Evolutionary conservation across 2,329 filamentous ascomycete genomes (phyloP), one percentile per base, ranked within the genome.

Genomic region (Pseudogymnoascus sp.): DNA sequence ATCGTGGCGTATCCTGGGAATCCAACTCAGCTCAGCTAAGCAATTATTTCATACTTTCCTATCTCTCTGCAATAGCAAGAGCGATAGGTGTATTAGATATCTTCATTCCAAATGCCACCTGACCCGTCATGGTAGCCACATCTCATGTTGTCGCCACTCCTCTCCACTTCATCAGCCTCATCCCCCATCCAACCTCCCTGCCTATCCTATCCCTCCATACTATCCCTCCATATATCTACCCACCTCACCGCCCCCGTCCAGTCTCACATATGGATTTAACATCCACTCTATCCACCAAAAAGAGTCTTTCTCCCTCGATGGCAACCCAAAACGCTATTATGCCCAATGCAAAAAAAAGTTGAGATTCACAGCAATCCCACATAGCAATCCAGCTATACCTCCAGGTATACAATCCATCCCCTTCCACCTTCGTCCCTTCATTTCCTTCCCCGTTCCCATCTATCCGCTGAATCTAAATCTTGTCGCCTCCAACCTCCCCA

Each of bases 401-500:
- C n/a, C 10, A 4, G 15, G 29, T 29, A 33, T n/a, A 17, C 46
- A 53, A 17, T 53, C 7, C 21, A 26, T 29, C n/a, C 21, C 37
- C 37, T 50, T 10, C 6, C 31, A 15, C 60, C 15, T 13, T 46
- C 60, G 15, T 19, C 33, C 19, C 11, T 2, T 13, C 10, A 42
- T 61, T 7, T 31, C 44, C 23, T 13, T 31, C 11, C 33, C 23
- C 44, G 7, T 26, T 44, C 37, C 21, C 37, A 33, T 31, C 68
- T 68, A 74, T 46, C 71, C 68, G 65, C 68, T 70, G 73, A 96
- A 97, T 70, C 90, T 88, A 78, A 97, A 97, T 67, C 90, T 86
- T 21, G 88, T 86, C 23, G 92, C 91, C 77, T 96, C 92, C 64
- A 97, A 79, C 72, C 91, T 84, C 3, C 93, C 93, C 44, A 97